A percentile compares a stretch with the other conserved stretches of the same genome.
These are phyloP conservation scores for Penicillium decumbens DNA, from an alignment of 2,329 filamentous ascomycete genomes.

Conservation along the genomic window DNA sequence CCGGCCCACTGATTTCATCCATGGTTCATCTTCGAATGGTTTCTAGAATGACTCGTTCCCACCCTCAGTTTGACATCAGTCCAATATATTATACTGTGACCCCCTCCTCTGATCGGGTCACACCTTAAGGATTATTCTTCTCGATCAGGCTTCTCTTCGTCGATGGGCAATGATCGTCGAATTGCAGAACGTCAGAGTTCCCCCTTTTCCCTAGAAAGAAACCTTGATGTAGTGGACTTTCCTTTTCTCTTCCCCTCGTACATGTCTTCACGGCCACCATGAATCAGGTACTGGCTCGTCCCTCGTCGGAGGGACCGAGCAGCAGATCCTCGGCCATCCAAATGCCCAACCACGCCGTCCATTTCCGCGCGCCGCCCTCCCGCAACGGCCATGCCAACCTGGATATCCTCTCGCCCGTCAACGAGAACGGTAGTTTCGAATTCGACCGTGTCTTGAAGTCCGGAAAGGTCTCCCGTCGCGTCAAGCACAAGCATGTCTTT, in stretches of 20 bases:
- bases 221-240: conserved; percentile 1
- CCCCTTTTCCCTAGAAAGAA: conserved; percentile 7
- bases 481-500: conserved; percentile 84
- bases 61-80: conserved; percentile 4
- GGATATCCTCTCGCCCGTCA: conserved; percentile 76
- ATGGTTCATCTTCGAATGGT: not conserved
- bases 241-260: not conserved
- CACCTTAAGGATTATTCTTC: not conserved
- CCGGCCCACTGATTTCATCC: not conserved
- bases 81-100: not conserved
- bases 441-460: conserved; percentile 91
- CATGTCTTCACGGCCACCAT: conserved; percentile 15
- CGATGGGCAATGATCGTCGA: conserved; percentile 15
- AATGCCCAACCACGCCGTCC: conserved; percentile 24
- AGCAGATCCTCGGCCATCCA: conserved; percentile 25
- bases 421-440: conserved; percentile 91
- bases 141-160: not conserved
- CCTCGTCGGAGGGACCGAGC: conserved; percentile 23
- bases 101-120: not conserved
- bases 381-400: conserved; percentile 50
- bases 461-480: conserved; percentile 80
- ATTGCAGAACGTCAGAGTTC: conserved; percentile 9
- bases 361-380: conserved; percentile 21
- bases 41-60: not conserved
- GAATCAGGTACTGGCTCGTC: conserved; percentile 23